Conservation (phyloP, 805 yeast genomes). For the Kuraishia borneana region DNA sequence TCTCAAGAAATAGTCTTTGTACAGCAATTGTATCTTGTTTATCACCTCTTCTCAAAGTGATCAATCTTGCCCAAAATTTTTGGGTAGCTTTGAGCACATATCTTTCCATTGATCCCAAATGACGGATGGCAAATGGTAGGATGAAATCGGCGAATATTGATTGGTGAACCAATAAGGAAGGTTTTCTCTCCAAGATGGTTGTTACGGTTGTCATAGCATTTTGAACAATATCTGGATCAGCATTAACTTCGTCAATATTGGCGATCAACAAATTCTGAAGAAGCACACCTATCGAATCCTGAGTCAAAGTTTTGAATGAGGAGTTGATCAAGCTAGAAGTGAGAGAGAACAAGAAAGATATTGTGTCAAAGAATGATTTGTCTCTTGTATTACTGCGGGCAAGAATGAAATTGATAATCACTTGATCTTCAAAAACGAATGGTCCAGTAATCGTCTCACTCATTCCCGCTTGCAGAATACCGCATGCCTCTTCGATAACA, state of each 20-base stretch:
- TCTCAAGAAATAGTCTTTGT: constrained; percentile 13
- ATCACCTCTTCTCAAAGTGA: constrained; percentile 32
- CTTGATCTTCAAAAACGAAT: constrained; percentile 36
- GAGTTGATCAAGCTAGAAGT: constrained; percentile 32
- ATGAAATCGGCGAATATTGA: constrained; percentile 10
- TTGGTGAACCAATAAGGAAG: constrained; percentile 31
- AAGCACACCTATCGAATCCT: constrained; percentile 22
- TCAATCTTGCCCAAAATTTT: constrained; percentile 42
- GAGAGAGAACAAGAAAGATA: constrained; percentile 33
- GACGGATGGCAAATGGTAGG: constrained; percentile 23
- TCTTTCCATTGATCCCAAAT: constrained; percentile 37
- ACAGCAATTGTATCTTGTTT: constrained; percentile 23
- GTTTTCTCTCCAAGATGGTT: constrained; percentile 35
- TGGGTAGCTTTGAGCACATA: constrained; percentile 41
- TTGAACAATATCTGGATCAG: constrained; percentile 53
- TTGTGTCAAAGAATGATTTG: constrained; percentile 22
- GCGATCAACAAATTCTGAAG: constrained; percentile 26
- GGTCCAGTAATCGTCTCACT: constrained; percentile 57
- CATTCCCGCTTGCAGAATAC: constrained; percentile 52
- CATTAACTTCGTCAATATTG: constrained; percentile 21
- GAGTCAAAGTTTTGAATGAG: constrained; percentile 19
- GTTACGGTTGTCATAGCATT: constrained; percentile 38
- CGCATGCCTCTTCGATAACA: constrained; percentile 53
- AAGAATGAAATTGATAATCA: constrained; percentile 27
- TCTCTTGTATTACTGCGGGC: constrained; percentile 2